Percentiles rank a stretch among this genome's conserved stretches.
These are phyloP conservation scores for Lipomyces yamadae DNA, from an alignment of 805 yeast species.

Conservation along the genomic window DNA sequence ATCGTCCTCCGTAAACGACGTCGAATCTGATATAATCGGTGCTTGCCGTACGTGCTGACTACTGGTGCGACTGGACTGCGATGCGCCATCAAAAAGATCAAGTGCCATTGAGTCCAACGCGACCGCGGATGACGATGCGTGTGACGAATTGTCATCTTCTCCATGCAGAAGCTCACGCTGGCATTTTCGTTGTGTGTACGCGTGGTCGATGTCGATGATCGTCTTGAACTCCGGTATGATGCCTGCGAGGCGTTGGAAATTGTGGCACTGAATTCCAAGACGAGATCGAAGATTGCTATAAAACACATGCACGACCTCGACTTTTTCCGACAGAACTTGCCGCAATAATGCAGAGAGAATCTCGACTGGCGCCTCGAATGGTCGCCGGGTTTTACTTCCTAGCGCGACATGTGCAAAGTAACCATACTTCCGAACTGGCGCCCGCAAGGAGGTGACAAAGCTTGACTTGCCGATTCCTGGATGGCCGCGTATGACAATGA, in stretches of 20 bases:
- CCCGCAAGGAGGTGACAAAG: constrained; percentile 23
- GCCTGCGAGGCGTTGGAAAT: constrained; percentile 14
- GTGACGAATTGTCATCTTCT: constrained; percentile 18
- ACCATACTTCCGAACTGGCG: constrained; percentile 28
- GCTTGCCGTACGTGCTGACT: not conserved
- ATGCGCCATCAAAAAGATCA: constrained; percentile 8
- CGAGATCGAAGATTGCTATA: constrained; percentile 10
- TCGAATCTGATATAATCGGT: not conserved
- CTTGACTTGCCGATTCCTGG: constrained; percentile 36
- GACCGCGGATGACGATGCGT: not conserved
- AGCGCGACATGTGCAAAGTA: constrained; percentile 13
- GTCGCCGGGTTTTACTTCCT: not conserved
- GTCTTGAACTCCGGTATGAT: constrained; percentile 27
- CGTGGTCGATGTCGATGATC: constrained; percentile 19
- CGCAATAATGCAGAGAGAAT: constrained; percentile 20
- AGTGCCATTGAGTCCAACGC: not conserved
- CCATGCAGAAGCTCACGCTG: constrained; percentile 12
- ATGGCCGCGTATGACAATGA: constrained; percentile 28
- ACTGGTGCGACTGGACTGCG: constrained; percentile 19
- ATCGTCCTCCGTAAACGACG: constrained; percentile 2
- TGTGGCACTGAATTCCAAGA: constrained; percentile 29
- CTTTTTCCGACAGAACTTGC: constrained; percentile 34
- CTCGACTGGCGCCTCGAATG: constrained; percentile 26
- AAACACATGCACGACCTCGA: constrained; percentile 17
- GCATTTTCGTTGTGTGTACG: not conserved